Conservation (phyloP, 345 rosid genomes). For the Pugionium dolabratum region DNA sequence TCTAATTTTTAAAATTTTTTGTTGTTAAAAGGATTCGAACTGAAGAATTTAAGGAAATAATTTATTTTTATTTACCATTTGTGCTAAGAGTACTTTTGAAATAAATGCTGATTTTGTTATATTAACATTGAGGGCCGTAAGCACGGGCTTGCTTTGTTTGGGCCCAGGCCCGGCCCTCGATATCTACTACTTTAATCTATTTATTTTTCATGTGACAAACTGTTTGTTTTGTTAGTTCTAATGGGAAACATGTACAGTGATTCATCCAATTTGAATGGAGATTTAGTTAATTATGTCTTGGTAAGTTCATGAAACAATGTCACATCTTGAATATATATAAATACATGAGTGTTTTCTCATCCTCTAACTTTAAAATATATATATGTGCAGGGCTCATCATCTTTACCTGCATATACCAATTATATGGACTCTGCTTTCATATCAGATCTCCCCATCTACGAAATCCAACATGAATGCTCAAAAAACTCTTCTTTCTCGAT, state of each 20-base stretch:
- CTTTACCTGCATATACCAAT: slow-evolving; percentile 43
- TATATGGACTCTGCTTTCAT: slow-evolving; percentile 64
- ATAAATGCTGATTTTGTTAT: no score
- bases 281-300: slow-evolving; percentile 49
- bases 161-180: no score
- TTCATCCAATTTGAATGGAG: slow-evolving; percentile 45
- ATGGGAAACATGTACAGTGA: slow-evolving; percentile 50
- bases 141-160: no score
- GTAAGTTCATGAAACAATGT: slow-evolving; percentile 45
- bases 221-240: slow-evolving; percentile 48
- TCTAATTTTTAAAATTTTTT: no score
- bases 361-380: slow-evolving; percentile 17
- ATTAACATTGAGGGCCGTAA: no score
- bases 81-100: no score
- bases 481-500: slow-evolving; percentile 48
- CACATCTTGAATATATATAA: neutral
- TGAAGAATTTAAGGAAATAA: no score
- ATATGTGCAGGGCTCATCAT: slow-evolving; percentile 67
- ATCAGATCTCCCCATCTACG: slow-evolving; percentile 55
- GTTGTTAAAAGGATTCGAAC: no score
- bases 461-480: slow-evolving; percentile 56
- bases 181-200: neutral
- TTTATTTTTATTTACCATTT: no score
- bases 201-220: neutral
- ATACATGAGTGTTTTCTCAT: neutral